Evolutionary conservation across 139 green algal species (phyloP).

Genomic region (Pycnococcus provasolii): DNA sequence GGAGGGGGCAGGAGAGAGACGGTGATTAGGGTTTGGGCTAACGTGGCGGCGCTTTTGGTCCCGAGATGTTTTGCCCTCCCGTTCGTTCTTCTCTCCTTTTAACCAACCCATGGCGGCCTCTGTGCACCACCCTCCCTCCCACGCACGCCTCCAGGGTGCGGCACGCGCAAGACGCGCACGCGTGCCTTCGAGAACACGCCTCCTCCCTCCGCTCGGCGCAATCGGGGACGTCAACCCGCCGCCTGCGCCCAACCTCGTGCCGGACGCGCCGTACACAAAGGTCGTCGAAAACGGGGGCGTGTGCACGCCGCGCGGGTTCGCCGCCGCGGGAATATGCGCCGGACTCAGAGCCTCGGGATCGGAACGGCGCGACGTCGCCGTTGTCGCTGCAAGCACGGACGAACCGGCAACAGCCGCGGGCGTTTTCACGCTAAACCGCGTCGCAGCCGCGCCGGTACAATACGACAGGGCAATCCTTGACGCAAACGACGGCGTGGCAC

Average conservation of each 20-base stretch:
- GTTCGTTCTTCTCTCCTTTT: too few species aligned
- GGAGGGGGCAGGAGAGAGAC: too few species aligned
- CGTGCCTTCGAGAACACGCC: too few species aligned
- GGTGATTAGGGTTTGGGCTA: too few species aligned
- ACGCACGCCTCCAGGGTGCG: too few species aligned
- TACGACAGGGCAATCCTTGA: slow-evolving; percentile 83
- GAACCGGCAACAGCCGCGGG: slow-evolving; percentile 45
- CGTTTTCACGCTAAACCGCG: slow-evolving; percentile 90
- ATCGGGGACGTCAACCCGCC: slow-evolving; percentile 46
- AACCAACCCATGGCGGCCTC: too few species aligned
- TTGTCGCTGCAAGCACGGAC: slow-evolving; percentile 67
- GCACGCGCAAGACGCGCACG: too few species aligned
- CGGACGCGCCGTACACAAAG: slow-evolving; percentile 73
- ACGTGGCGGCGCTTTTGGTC: too few species aligned
- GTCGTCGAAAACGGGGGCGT: slow-evolving; percentile 41
- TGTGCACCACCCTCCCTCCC: too few species aligned
- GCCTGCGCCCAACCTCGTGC: slow-evolving; percentile 75
- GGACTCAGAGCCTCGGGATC: slow-evolving; percentile 57
- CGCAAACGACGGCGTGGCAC: slow-evolving; percentile 37
- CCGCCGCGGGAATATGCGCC: slow-evolving; percentile 69
- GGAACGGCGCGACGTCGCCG: slow-evolving; percentile 78
- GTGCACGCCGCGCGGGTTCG: slow-evolving; percentile 76
- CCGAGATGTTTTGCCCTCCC: too few species aligned
- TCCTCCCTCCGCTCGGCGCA: too few species aligned
- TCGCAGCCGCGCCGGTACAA: slow-evolving; percentile 84